Percentiles rank a stretch among this genome's conserved stretches.
Evolutionary conservation across 2,329 filamentous ascomycete genomes (phyloP).

Genomic region (Parafenestella ontariensis): DNA sequence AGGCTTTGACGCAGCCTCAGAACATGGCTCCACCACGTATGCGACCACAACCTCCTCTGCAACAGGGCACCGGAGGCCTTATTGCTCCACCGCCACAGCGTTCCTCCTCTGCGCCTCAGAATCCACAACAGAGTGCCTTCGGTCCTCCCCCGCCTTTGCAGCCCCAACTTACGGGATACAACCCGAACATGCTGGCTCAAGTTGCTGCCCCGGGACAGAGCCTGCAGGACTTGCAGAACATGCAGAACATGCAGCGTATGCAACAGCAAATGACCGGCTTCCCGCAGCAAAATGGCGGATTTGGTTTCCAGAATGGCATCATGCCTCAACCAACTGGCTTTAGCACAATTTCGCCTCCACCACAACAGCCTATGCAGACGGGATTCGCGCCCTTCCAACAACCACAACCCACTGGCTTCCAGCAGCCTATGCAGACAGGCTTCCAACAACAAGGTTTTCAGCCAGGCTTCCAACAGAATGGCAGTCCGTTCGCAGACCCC

Average conservation of each 20-base stretch:
- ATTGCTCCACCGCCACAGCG: slow-evolving; percentile 80
- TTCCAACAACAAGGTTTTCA: slow-evolving; percentile 52
- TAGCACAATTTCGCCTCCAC: slow-evolving; percentile 40
- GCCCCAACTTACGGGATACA: slow-evolving; percentile 81
- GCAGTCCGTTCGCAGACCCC: slow-evolving; percentile 62
- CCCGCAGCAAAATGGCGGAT: slow-evolving; percentile 44
- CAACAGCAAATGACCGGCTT: slow-evolving; percentile 51
- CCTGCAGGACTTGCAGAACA: slow-evolving; percentile 68
- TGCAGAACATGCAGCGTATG: slow-evolving; percentile 54
- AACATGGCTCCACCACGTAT: slow-evolving; percentile 62
- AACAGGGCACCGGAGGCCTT: slow-evolving; percentile 65
- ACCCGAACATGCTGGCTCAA: slow-evolving; percentile 63
- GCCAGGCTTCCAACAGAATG: slow-evolving; percentile 56
- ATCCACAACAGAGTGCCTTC: slow-evolving; percentile 72
- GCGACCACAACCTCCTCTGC: slow-evolving; percentile 74
- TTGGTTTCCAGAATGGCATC: slow-evolving; percentile 46
- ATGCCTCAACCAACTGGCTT: slow-evolving; percentile 50
- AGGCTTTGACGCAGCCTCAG: slow-evolving; percentile 48
- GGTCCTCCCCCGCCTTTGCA: slow-evolving; percentile 74
- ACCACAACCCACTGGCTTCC: slow-evolving; percentile 51
- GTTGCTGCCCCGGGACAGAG: slow-evolving; percentile 78
- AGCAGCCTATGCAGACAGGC: slow-evolving; percentile 58
- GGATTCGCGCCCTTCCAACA: slow-evolving; percentile 53
- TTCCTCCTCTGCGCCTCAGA: slow-evolving; percentile 86
- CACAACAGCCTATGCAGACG: slow-evolving; percentile 55